These are phyloP conservation scores for Raphanus sativus DNA, from an alignment of 345 rosid species.

Conservation along the genomic window DNA sequence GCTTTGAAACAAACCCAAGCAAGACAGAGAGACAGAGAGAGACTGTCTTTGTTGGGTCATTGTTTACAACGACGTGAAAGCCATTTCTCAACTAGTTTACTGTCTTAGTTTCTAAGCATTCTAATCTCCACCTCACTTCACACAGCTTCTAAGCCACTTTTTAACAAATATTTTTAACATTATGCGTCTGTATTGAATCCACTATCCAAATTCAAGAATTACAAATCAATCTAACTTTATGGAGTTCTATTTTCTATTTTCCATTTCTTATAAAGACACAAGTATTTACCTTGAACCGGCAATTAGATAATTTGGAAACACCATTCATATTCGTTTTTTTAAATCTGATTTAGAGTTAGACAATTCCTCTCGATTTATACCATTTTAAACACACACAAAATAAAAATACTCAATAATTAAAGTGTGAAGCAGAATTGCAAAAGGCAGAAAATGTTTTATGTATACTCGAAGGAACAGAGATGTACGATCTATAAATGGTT, in stretches of 20 bases:
- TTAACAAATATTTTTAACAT: constrained; percentile 9
- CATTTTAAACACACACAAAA: neutral
- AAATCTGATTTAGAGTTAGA: neutral
- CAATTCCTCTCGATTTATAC: neutral
- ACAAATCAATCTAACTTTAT: neutral
- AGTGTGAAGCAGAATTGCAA: constrained; percentile 3
- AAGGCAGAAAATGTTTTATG: constrained; percentile 11
- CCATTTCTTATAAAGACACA: neutral
- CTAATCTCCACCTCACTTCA: constrained; percentile 23
- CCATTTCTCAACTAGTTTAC: constrained; percentile 36
- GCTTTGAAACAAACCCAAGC: constrained; percentile 36
- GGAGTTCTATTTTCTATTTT: neutral
- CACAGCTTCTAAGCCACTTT: constrained; percentile 32
- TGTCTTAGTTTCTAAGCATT: constrained; percentile 40
- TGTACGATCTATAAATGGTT: constrained; percentile 26
- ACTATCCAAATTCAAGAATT: neutral
- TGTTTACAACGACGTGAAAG: constrained; percentile 38
- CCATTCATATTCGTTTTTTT: neutral
- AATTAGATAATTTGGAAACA: neutral
- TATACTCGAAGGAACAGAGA: constrained; percentile 26
- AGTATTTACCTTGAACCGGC: neutral
- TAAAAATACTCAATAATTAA: neutral
- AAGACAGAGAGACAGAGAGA: neutral
- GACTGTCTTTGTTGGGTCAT: constrained; percentile 33
- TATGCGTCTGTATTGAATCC: constrained; percentile 1